Percentiles rank a stretch among this genome's conserved stretches.
Evolutionary conservation across 139 green algal species (phyloP).

Genomic region (Volvox reticuliferus): DNA sequence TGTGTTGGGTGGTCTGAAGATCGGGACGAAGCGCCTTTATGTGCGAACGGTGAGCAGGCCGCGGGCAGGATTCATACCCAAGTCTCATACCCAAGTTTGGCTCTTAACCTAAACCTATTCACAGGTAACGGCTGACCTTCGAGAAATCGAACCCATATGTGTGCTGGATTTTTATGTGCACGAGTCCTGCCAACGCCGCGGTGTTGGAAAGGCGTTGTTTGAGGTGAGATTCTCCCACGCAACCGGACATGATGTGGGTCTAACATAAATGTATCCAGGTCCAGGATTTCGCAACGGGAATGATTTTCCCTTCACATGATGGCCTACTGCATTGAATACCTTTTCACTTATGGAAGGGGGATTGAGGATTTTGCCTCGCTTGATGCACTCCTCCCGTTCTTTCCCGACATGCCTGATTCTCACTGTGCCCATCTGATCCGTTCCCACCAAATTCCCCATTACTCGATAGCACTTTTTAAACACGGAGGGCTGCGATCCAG

Average conservation of each 20-base stretch:
- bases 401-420: too few species aligned
- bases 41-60: constrained; percentile 54
- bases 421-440: too few species aligned
- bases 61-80: not conserved
- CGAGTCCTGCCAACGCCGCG: constrained; percentile 78
- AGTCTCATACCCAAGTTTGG: not conserved
- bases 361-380: too few species aligned
- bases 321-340: too few species aligned
- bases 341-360: too few species aligned
- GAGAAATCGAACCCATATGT: constrained; percentile 74
- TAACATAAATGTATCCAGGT: too few species aligned
- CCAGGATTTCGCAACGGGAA: too few species aligned
- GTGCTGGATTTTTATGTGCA: constrained; percentile 92
- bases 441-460: too few species aligned
- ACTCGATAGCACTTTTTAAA: constrained; percentile 61
- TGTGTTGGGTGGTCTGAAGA: constrained; percentile 79
- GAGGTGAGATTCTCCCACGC: constrained; percentile 54
- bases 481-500: constrained; percentile 52
- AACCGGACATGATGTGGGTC: not conserved
- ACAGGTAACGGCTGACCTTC: constrained; percentile 53
- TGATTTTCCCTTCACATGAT: too few species aligned
- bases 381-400: too few species aligned
- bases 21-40: constrained; percentile 79
- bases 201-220: constrained; percentile 78
- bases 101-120: not conserved